phyloP scores from a whole-genome alignment of 192 early-diverging fungal species.

The Martensiomyces pterosporus region DNA sequence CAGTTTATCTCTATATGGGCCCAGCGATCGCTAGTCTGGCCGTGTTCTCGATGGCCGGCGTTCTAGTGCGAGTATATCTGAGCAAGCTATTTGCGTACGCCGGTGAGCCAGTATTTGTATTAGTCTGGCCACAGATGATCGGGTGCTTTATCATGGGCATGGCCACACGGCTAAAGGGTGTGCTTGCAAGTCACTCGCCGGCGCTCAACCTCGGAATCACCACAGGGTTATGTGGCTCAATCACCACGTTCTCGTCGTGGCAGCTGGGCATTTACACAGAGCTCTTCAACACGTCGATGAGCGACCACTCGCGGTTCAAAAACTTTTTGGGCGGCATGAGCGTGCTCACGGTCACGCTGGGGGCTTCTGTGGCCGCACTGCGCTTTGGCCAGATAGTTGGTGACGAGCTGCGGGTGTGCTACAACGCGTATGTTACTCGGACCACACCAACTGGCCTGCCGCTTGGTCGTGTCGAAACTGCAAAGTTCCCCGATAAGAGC shows the following conservation, averaged over 20 bases:
- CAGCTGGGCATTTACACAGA: constrained; percentile 54
- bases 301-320: constrained; percentile 23
- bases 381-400: constrained; percentile 36
- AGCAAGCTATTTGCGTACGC: constrained; percentile 54
- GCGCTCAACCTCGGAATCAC: constrained; percentile 56
- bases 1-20: constrained; percentile 15
- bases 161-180: constrained; percentile 20
- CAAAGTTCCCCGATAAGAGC: constrained; percentile 6
- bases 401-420: constrained; percentile 15
- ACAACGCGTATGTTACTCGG: not conserved
- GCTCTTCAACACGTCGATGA: constrained; percentile 29
- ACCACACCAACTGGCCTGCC: not conserved
- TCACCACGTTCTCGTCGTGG: constrained; percentile 82
- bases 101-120: constrained; percentile 56
- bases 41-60: constrained; percentile 60
- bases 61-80: constrained; percentile 58
- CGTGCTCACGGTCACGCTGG: constrained; percentile 28
- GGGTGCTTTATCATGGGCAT: constrained; percentile 57
- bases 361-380: constrained; percentile 26
- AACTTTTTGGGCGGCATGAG: constrained; percentile 46
- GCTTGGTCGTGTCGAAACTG: constrained; percentile 16
- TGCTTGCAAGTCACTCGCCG: constrained; percentile 34
- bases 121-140: constrained; percentile 63
- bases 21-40: constrained; percentile 23
- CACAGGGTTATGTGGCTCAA: constrained; percentile 76